Percentiles rank a stretch among this genome's conserved stretches.
These are phyloP conservation scores for Fusarium sarcochroum DNA, from an alignment of 2,329 filamentous ascomycete species.

Conservation along the genomic window DNA sequence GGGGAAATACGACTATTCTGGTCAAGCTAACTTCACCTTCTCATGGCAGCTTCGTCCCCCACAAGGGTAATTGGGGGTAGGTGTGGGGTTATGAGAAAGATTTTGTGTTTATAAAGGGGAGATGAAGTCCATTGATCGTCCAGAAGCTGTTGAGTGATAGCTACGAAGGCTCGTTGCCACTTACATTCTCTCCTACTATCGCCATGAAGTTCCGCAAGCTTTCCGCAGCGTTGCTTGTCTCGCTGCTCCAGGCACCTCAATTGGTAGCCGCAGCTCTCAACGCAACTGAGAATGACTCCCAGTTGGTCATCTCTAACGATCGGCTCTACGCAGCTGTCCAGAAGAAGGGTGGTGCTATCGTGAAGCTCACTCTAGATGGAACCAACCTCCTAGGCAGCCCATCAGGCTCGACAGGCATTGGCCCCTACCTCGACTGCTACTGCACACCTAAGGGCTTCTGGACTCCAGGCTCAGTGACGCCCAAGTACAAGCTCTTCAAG, in stretches of 20 bases:
- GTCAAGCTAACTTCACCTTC: slow-evolving; percentile 28
- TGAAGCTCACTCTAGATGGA: slow-evolving; percentile 54
- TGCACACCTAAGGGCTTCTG: slow-evolving; percentile 72
- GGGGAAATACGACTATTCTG: slow-evolving; percentile 38
- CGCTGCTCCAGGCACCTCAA: slow-evolving; percentile 43
- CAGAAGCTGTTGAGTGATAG: slow-evolving; percentile 10
- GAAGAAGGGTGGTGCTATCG: slow-evolving; percentile 56
- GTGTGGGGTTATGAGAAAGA: slow-evolving; percentile 34
- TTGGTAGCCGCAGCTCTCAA: slow-evolving; percentile 48
- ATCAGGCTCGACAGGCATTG: slow-evolving; percentile 59
- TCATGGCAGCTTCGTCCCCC: slow-evolving; percentile 41
- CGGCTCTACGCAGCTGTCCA: slow-evolving; percentile 55
- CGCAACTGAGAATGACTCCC: slow-evolving; percentile 53
- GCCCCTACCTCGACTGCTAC: slow-evolving; percentile 75
- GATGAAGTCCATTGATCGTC: slow-evolving; percentile 13
- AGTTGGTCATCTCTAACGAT: slow-evolving; percentile 56
- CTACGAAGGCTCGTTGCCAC: slow-evolving; percentile 6
- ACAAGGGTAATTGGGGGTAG: slow-evolving; percentile 42
- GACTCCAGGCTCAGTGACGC: slow-evolving; percentile 67
- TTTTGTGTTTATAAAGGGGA: slow-evolving; percentile 32
- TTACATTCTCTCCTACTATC: slow-evolving; percentile 2
- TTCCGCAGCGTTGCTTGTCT: slow-evolving; percentile 36
- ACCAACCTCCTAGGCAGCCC: slow-evolving; percentile 65
- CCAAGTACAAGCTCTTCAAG: slow-evolving; percentile 60
- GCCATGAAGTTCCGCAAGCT: slow-evolving; percentile 46